A percentile compares a stretch with the other conserved stretches of the same genome.
Conservation (phyloP, 371 early-diverging fungal genomes). For the Mucor piriformis region DNA sequence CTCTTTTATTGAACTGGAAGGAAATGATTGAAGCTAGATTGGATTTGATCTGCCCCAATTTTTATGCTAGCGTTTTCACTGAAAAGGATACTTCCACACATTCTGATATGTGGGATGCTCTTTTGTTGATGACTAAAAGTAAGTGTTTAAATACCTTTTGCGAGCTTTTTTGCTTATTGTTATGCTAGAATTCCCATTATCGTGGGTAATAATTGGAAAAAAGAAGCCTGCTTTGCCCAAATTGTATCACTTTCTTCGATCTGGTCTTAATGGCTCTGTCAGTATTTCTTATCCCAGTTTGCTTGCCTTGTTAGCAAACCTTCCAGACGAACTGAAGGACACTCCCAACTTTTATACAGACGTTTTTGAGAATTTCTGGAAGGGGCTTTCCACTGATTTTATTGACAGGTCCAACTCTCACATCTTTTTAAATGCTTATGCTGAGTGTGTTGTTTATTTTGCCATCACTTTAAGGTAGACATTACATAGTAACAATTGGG, state of each 20-base stretch:
- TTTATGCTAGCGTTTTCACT: slow-evolving; percentile 54
- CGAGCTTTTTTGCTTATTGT: not conserved
- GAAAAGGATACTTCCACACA: slow-evolving; percentile 62
- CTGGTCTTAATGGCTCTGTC: slow-evolving; percentile 67
- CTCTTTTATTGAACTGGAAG: slow-evolving; percentile 38
- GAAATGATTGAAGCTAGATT: slow-evolving; percentile 49
- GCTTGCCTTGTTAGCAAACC: slow-evolving; percentile 62
- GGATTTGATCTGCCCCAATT: slow-evolving; percentile 50
- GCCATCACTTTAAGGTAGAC: slow-evolving; percentile 51
- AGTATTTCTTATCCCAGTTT: slow-evolving; percentile 71
- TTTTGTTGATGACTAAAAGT: slow-evolving; percentile 68
- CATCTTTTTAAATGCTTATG: slow-evolving; percentile 64
- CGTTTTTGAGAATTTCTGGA: slow-evolving; percentile 73
- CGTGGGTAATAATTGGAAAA: slow-evolving; percentile 66
- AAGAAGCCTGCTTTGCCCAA: slow-evolving; percentile 71
- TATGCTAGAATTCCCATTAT: slow-evolving; percentile 56
- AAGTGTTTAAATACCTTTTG: slow-evolving; percentile 14
- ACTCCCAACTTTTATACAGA: slow-evolving; percentile 57
- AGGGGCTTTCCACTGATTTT: slow-evolving; percentile 52
- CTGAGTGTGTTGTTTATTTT: slow-evolving; percentile 63
- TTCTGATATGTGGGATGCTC: slow-evolving; percentile 66
- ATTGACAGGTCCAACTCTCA: slow-evolving; percentile 58
- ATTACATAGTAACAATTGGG: not conserved
- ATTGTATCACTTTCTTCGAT: slow-evolving; percentile 66
- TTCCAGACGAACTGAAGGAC: slow-evolving; percentile 56